Percentiles rank a stretch among this genome's conserved stretches.
These are phyloP conservation scores for Candida boleticola DNA, from an alignment of 805 yeast species.

Conservation along the genomic window DNA sequence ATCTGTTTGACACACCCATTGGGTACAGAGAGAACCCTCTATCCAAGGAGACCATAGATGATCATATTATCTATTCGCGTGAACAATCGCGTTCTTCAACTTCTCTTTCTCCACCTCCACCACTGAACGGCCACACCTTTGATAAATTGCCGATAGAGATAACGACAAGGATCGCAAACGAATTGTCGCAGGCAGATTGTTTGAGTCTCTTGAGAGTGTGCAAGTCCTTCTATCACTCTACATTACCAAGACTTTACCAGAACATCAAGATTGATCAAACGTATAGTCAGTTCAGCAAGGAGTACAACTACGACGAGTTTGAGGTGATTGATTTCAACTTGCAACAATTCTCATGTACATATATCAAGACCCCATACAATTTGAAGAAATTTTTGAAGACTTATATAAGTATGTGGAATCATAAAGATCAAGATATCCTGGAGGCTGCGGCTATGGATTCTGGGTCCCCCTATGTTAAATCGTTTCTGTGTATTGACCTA, in stretches of 20 bases:
- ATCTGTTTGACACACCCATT: constrained; percentile 19
- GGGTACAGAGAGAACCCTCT: constrained; percentile 21
- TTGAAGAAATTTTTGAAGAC: constrained; percentile 33
- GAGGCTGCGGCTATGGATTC: too few relatives aligned
- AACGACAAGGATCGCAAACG: constrained; percentile 26
- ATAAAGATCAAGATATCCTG: neutral
- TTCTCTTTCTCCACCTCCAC: neutral
- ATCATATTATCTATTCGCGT: neutral
- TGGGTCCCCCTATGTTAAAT: constrained; percentile 13
- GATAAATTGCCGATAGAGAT: constrained; percentile 40
- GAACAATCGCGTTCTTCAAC: neutral
- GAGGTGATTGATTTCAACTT: constrained; percentile 1
- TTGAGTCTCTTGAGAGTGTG: constrained; percentile 28
- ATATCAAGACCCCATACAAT: constrained; percentile 38
- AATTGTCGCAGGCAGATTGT: constrained; percentile 38
- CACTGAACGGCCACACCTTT: constrained; percentile 7
- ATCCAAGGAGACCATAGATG: neutral
- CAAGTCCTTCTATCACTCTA: constrained; percentile 25
- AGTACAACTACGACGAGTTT: constrained; percentile 14
- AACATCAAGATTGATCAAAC: constrained; percentile 37
- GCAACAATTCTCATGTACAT: constrained; percentile 18
- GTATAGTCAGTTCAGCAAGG: constrained; percentile 31
- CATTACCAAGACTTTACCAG: constrained; percentile 37
- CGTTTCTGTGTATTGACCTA: constrained; percentile 31
- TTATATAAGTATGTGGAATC: constrained; percentile 9